A percentile compares a stretch with the other conserved stretches of the same genome.
Evolutionary conservation across 768 basidiomycete genomes (phyloP).

Genomic region (Hirschioporus abietinus): DNA sequence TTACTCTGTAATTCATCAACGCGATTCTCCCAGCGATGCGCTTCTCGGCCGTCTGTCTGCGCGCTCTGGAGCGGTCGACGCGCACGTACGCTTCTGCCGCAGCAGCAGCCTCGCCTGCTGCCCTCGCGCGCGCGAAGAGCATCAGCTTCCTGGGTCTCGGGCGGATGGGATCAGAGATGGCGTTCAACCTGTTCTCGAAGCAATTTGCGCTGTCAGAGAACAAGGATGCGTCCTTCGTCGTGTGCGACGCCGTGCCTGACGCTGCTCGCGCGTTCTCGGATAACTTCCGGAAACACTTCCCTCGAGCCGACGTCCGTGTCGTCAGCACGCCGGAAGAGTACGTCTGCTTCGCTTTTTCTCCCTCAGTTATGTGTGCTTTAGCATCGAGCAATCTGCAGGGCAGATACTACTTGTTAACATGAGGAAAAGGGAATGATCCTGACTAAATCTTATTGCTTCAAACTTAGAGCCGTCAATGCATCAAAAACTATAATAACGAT

Average conservation of each 20-base stretch:
- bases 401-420: background rate
- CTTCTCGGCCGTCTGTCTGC: background rate
- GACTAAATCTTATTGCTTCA: conserved; percentile 7
- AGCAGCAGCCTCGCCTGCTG: background rate
- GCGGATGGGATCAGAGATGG: conserved; percentile 87
- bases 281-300: conserved; percentile 51
- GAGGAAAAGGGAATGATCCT: background rate
- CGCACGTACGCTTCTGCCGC: conserved; percentile 4
- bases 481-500: conserved; percentile 78
- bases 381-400: background rate
- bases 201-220: conserved; percentile 39
- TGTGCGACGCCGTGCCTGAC: conserved; percentile 71
- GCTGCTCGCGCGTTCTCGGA: conserved; percentile 50
- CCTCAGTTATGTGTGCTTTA: background rate
- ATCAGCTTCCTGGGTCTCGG: conserved; percentile 84
- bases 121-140: conserved; percentile 30
- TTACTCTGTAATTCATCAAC: too few relatives aligned
- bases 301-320: conserved; percentile 52
- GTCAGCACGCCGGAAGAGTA: conserved; percentile 69
- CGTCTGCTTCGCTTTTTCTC: conserved; percentile 25
- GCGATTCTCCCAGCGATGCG: background rate
- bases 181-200: conserved; percentile 78
- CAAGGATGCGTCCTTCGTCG: conserved; percentile 53
- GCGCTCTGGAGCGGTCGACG: background rate
- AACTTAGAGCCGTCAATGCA: conserved; percentile 53